Evolutionary conservation across 345 rosid species (phyloP), one percentile per base, ranked within the genome.

Genomic region (Capsella bursapastoris): DNA sequence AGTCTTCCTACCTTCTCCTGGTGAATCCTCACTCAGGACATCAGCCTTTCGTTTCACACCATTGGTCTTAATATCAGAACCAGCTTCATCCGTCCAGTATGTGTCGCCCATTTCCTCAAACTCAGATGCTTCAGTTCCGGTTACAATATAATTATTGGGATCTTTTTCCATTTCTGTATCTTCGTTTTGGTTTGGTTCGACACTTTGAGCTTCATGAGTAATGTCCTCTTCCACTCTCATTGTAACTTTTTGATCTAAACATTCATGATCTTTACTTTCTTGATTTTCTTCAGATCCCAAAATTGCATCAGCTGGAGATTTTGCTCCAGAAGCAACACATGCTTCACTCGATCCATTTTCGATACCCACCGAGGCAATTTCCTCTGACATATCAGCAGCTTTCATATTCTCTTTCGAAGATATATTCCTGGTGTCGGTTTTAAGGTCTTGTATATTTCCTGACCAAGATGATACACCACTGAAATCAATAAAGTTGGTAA

Each of bases 71-170:
- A 72, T 71, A 48, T 87, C 88, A 63, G 74, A 58, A 29, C 78
- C 84, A 16, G 68, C 63, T 73, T 84, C 90, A 71, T 22, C 66
- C 31, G 95, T 94, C 98, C 98, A 94, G 59, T 89, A 94, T 64
- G 97, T 89, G 75, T 94, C 98, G 45, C 79, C 88, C 93, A 83
- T 85, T 78, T 65, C 72, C 49, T 56, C 91, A 72, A 57, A 58
- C 32, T 58, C 77, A 58, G n/a, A 94, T 70, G 97, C 84, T 81
- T 85, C 93, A 1, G 96, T 79, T 70, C 80, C 78, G 58, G 83
- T 89, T 22, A 22, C 25, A 22, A 22, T 2, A 22, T 0, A 66
- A 28, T 12, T 41, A 63, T 9, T 44, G 0, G 18, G 64, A 57
- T 66, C 52, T 52, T 78, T 73, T 59, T 51, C 73, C 77, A 71